A percentile compares a stretch with the other conserved stretches of the same genome.
Evolutionary conservation across 2,329 filamentous ascomycete genomes (phyloP).

Genomic region (Pestalotiopsis fici): DNA sequence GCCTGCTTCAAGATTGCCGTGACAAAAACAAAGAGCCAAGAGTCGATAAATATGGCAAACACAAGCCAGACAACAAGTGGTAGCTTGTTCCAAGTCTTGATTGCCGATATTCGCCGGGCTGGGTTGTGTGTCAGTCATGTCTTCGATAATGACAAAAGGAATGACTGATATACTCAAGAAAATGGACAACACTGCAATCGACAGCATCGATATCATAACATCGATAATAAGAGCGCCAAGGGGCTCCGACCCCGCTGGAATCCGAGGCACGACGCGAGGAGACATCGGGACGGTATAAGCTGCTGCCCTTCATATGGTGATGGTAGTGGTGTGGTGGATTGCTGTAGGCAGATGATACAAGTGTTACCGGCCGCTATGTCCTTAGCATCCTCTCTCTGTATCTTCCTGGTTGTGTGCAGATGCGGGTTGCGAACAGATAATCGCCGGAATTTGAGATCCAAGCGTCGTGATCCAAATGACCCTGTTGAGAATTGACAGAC

Average conservation of each 20-base stretch:
- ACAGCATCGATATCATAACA: neutral
- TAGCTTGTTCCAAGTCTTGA: slow-evolving; percentile 40
- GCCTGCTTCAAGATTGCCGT: slow-evolving; percentile 59
- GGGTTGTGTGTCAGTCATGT: neutral
- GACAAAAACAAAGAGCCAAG: slow-evolving; percentile 59
- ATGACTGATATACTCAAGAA: neutral
- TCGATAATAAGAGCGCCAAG: neutral
- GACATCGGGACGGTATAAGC: too few relatives aligned
- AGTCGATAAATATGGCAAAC: slow-evolving; percentile 60
- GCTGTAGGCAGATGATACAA: too few relatives aligned
- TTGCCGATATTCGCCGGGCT: slow-evolving; percentile 15
- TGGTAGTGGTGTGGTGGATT: too few relatives aligned
- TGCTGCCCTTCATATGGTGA: too few relatives aligned
- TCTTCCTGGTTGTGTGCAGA: too few relatives aligned
- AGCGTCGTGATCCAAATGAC: too few relatives aligned
- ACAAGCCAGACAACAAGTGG: slow-evolving; percentile 51
- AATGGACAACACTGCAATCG: neutral
- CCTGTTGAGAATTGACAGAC: too few relatives aligned
- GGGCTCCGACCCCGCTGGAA: neutral
- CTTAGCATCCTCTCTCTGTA: too few relatives aligned
- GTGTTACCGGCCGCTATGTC: too few relatives aligned
- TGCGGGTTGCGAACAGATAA: too few relatives aligned
- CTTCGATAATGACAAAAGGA: neutral
- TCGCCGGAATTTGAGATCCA: too few relatives aligned
- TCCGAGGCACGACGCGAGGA: too few relatives aligned